Evolutionary conservation across 2,329 filamentous ascomycete species (phyloP).

Genomic region (Fusarium annulatum): DNA sequence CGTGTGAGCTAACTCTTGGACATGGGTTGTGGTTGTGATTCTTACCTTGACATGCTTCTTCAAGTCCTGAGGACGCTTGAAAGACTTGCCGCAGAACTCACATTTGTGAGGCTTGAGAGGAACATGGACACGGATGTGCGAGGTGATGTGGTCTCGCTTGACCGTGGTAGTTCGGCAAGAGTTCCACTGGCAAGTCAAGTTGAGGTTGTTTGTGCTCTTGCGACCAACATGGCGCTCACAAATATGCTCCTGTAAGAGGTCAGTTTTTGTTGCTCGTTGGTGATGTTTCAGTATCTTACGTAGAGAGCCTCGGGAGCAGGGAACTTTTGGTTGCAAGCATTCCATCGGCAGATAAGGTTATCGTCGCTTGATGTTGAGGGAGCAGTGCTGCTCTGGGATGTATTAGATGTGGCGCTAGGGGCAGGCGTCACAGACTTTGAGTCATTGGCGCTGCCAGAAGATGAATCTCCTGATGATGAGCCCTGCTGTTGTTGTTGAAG

Average conservation of each 20-base stretch:
- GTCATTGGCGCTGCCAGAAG: conserved; percentile 55
- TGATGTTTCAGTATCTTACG: conserved; percentile 55
- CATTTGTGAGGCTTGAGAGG: conserved; percentile 99
- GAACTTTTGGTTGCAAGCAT: conserved; percentile 69
- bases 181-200: conserved; percentile 97
- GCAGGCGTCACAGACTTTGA: conserved; percentile 66
- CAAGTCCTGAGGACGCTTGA: conserved; percentile 97
- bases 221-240: conserved; percentile 98
- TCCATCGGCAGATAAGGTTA: conserved; percentile 71
- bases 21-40: neutral
- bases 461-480: conserved; percentile 42
- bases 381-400: conserved; percentile 55
- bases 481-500: conserved; percentile 34
- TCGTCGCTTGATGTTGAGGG: conserved; percentile 59
- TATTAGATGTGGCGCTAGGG: conserved; percentile 60
- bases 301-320: conserved; percentile 68
- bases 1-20: conserved; percentile 36
- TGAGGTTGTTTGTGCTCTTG: conserved; percentile 99
- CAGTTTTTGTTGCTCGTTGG: neutral
- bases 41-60: conserved; percentile 96
- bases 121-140: conserved; percentile 98
- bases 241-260: conserved; percentile 82
- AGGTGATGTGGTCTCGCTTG: conserved; percentile 99
- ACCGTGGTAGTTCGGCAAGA: conserved; percentile 95
- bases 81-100: conserved; percentile 97